phyloP scores from a whole-genome alignment of 305 asterid genomes.

The Fraxinus xanthoxyloides region DNA sequence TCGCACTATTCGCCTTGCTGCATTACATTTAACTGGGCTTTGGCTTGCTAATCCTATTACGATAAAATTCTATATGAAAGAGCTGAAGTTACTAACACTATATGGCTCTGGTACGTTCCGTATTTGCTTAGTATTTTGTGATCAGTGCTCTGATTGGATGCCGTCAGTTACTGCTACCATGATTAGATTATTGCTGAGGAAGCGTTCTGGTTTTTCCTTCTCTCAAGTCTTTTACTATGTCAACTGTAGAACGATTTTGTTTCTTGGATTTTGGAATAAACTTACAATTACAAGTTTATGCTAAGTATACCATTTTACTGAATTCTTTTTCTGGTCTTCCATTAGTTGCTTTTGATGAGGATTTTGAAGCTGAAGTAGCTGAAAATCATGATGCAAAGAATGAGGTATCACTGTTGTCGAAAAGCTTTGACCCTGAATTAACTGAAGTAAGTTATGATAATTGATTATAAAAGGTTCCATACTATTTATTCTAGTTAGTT shows the following conservation, averaged over 20 bases:
- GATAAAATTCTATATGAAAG: constrained; percentile 74
- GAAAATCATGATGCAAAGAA: constrained; percentile 82
- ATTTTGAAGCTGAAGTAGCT: constrained; percentile 87
- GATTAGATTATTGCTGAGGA: constrained; percentile 12
- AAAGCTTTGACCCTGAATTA: constrained; percentile 83
- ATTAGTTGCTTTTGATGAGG: constrained; percentile 96
- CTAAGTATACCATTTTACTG: background rate
- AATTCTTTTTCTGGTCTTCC: constrained; percentile 15
- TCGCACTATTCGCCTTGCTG: constrained; percentile 95
- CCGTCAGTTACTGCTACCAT: background rate
- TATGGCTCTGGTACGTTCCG: constrained; percentile 85
- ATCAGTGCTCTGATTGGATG: constrained; percentile 11
- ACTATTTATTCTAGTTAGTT: background rate
- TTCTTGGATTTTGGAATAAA: background rate
- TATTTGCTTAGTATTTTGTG: constrained; percentile 15
- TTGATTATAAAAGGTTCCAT: background rate
- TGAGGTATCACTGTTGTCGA: constrained; percentile 70
- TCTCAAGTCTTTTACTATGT: background rate
- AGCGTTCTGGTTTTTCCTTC: background rate
- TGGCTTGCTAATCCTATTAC: constrained; percentile 77
- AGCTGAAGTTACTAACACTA: constrained; percentile 77
- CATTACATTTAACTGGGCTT: constrained; percentile 90
- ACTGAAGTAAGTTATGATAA: constrained; percentile 59
- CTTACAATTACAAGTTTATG: background rate
- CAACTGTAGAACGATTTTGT: background rate